phyloP scores from a whole-genome alignment of 176 grass and related monocot species.

The Dendrocalamus sinicus region DNA sequence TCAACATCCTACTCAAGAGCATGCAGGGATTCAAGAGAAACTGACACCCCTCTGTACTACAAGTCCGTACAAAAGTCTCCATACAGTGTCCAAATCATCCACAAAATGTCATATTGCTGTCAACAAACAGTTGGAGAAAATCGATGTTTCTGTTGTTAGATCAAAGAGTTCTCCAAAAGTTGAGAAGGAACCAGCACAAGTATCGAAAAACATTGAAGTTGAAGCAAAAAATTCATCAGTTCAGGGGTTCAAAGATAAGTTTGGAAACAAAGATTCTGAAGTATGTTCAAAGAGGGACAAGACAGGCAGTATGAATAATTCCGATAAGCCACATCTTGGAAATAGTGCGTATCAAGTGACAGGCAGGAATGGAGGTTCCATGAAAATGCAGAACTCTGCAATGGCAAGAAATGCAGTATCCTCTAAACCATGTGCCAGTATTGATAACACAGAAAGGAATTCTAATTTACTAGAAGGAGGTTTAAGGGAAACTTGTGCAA shows the following conservation, averaged over 20 bases:
- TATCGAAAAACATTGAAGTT: neutral
- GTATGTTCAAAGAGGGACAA: slow-evolving; percentile 21
- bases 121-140: slow-evolving; percentile 39
- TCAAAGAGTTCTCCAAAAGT: slow-evolving; percentile 28
- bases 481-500: slow-evolving; percentile 27
- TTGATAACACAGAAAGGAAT: slow-evolving; percentile 2
- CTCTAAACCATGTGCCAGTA: slow-evolving; percentile 17
- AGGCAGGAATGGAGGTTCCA: slow-evolving; percentile 8
- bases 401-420: neutral
- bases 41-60: neutral
- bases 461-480: slow-evolving; percentile 30
- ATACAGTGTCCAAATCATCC: slow-evolving; percentile 35
- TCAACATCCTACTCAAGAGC: slow-evolving; percentile 41
- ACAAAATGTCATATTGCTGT: slow-evolving; percentile 27
- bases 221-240: slow-evolving; percentile 30
- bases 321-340: slow-evolving; percentile 39
- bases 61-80: slow-evolving; percentile 20
- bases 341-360: neutral
- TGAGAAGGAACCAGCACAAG: slow-evolving; percentile 31
- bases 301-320: slow-evolving; percentile 26
- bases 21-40: slow-evolving; percentile 43
- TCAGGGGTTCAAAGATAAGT: slow-evolving; percentile 33
- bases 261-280: slow-evolving; percentile 20
- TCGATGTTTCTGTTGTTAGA: slow-evolving; percentile 26
- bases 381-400: slow-evolving; percentile 27